Conservation (phyloP, 108 stramenopile genomes). For the Pseudonitzschia multiseries region DNA sequence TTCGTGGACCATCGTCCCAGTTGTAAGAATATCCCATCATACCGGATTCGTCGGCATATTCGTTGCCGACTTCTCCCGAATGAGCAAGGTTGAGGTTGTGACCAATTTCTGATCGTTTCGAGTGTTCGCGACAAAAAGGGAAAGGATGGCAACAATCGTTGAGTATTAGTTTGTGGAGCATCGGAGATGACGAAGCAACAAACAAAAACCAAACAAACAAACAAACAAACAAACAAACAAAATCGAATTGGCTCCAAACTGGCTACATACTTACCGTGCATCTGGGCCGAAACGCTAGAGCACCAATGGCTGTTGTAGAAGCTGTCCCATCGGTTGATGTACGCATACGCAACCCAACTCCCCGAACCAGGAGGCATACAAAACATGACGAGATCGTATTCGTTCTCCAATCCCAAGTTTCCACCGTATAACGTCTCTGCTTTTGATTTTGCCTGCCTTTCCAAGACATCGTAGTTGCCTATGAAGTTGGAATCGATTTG, state of each 20-base stretch:
- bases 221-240: no score
- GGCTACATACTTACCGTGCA: background rate
- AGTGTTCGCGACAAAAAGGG: background rate
- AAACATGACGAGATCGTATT: slow-evolving; percentile 58
- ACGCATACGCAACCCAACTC: slow-evolving; percentile 42
- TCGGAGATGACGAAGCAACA: no score
- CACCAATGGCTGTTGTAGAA: slow-evolving; percentile 62
- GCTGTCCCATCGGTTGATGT: slow-evolving; percentile 35
- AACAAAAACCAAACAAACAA: no score
- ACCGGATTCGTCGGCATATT: slow-evolving; percentile 55
- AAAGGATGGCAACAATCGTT: background rate
- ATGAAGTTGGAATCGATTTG: background rate
- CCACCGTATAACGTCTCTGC: background rate
- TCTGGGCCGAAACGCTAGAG: slow-evolving; percentile 26
- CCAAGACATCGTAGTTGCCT: background rate
- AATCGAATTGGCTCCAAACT: no score
- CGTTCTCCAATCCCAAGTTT: background rate
- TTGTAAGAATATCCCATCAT: slow-evolving; percentile 53
- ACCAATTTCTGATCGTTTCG: background rate
- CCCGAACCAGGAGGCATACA: slow-evolving; percentile 49
- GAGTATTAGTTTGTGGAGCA: background rate
- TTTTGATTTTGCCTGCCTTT: background rate
- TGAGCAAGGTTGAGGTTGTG: background rate
- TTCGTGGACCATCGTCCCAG: slow-evolving; percentile 15
- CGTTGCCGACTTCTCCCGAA: slow-evolving; percentile 22